phyloP scores from a whole-genome alignment of 495 filamentous ascomycete species.

The Penicillium roqueforti region DNA sequence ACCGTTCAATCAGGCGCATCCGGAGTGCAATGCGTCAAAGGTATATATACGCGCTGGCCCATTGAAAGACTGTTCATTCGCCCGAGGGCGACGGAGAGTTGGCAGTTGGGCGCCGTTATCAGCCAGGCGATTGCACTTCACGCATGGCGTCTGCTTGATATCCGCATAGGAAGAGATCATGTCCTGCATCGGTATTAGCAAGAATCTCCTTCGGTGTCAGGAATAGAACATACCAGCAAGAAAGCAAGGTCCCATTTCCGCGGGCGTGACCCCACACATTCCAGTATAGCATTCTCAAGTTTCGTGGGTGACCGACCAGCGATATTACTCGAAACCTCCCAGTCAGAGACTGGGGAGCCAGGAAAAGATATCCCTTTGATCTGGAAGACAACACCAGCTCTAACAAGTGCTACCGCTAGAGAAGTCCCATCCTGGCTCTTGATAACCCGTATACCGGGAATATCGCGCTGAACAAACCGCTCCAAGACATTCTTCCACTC shows the following conservation, averaged over 20 bases:
- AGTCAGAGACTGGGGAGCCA: constrained; percentile 25
- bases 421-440: constrained; percentile 23
- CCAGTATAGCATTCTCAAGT: constrained; percentile 31
- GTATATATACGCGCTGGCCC: constrained; percentile 4
- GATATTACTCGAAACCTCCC: constrained; percentile 30
- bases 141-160: constrained; percentile 38
- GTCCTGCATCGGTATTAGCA: constrained; percentile 26
- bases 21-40: constrained; percentile 24
- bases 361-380: constrained; percentile 19
- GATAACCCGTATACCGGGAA: constrained; percentile 31
- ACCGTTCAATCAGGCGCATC: constrained; percentile 29
- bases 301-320: constrained; percentile 24
- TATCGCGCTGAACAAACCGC: constrained; percentile 22
- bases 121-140: constrained; percentile 37
- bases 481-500: constrained; percentile 35
- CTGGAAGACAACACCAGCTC: constrained; percentile 36
- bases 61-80: constrained; percentile 7
- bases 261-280: constrained; percentile 35
- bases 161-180: constrained; percentile 41
- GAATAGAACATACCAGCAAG: constrained; percentile 33
- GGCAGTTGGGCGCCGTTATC: constrained; percentile 39
- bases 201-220: neutral
- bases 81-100: constrained; percentile 24
- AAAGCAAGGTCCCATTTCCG: constrained; percentile 43
- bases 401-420: constrained; percentile 28